Evolutionary conservation across 2,329 filamentous ascomycete genomes (phyloP).

Genomic region (Blumeriella jaapii): DNA sequence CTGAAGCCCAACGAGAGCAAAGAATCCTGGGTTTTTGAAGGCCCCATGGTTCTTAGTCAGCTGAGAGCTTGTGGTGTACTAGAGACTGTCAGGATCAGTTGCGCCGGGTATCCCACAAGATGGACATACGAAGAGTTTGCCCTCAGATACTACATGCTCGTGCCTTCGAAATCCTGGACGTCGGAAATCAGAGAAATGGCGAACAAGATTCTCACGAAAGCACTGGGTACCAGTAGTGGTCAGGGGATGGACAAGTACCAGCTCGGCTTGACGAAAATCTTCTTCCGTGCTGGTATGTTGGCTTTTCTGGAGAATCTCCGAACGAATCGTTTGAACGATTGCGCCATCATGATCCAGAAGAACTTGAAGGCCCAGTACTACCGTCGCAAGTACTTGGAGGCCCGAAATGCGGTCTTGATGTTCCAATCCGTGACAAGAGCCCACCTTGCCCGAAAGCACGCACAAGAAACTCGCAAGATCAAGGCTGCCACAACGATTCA

Average conservation of each 20-base stretch:
- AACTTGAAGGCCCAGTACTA: constrained; percentile 94
- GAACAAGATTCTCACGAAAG: constrained; percentile 80
- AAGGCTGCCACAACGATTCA: constrained; percentile 92
- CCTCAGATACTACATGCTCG: constrained; percentile 94
- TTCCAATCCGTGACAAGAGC: constrained; percentile 73
- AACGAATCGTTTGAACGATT: constrained; percentile 81
- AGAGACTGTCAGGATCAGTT: constrained; percentile 95
- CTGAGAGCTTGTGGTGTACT: constrained; percentile 96
- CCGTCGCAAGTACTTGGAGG: constrained; percentile 79
- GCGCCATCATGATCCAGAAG: constrained; percentile 97
- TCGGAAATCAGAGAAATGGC: constrained; percentile 91
- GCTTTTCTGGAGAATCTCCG: constrained; percentile 93
- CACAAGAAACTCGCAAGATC: constrained; percentile 69
- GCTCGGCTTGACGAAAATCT: constrained; percentile 94
- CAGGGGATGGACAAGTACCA: constrained; percentile 88
- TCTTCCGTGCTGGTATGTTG: constrained; percentile 98
- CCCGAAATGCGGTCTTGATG: constrained; percentile 65
- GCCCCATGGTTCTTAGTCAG: constrained; percentile 96
- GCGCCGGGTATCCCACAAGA: constrained; percentile 89
- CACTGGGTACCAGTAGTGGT: constrained; percentile 65
- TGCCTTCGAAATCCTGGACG: constrained; percentile 82
- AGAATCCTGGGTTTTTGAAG: constrained; percentile 94
- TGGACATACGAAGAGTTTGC: constrained; percentile 99
- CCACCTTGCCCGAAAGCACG: constrained; percentile 63
- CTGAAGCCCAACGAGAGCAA: constrained; percentile 99